These are phyloP conservation scores for Lecanicillium sp. DNA, from an alignment of 2,329 filamentous ascomycete species.

Conservation along the genomic window DNA sequence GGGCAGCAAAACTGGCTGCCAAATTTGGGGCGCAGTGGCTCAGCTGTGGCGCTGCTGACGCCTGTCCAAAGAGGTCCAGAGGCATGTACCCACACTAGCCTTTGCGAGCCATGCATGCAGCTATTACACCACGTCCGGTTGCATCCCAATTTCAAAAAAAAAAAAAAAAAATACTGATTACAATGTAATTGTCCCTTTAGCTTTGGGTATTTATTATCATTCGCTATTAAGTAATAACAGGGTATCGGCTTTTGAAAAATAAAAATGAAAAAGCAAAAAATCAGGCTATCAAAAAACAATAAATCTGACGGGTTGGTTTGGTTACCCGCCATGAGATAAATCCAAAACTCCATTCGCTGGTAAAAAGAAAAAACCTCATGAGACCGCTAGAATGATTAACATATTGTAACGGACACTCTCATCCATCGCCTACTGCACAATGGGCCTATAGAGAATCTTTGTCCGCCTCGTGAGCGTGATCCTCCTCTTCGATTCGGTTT, in stretches of 20 bases:
- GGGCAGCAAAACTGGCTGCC: not conserved
- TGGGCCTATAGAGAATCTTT: not conserved
- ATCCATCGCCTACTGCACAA: not conserved
- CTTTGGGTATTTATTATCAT: constrained; percentile 5
- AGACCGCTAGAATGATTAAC: not conserved
- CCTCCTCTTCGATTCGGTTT: constrained; percentile 33
- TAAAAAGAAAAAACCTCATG: not conserved
- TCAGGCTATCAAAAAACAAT: constrained; percentile 1
- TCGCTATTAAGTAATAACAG: constrained; percentile 5
- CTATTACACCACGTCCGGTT: not conserved
- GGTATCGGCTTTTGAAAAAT: constrained; percentile 7
- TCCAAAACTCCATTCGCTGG: constrained; percentile 2
- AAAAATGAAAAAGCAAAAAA: not conserved
- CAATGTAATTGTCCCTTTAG: too few species aligned
- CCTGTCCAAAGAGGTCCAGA: not conserved
- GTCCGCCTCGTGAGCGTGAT: constrained; percentile 13
- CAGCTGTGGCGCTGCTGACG: constrained; percentile 7
- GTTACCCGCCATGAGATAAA: not conserved
- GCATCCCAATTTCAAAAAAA: not conserved
- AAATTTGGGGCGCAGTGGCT: constrained; percentile 5
- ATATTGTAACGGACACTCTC: not conserved
- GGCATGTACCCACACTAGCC: not conserved
- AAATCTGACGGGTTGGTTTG: not conserved
- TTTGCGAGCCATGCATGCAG: too few species aligned
- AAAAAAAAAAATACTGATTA: too few species aligned